Evolutionary conservation across 352 stramenopile species (phyloP), one percentile per base, ranked within the genome.

Genomic region (Phytophthora kernoviae): DNA sequence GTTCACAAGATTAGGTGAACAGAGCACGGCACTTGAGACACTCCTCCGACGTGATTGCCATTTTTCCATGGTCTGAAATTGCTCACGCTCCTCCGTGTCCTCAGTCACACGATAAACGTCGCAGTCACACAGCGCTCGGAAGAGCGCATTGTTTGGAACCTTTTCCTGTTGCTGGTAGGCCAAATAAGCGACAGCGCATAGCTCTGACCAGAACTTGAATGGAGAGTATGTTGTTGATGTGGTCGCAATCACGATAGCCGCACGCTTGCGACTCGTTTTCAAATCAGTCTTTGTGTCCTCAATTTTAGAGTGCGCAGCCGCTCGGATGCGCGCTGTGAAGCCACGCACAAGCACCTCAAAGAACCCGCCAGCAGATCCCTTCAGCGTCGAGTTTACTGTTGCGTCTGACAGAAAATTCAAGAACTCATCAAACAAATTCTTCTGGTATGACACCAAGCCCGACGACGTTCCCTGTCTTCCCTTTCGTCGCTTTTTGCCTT

Each of bases 161-260:
- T 52, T 26, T 47, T n/a, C 10, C 15, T 74, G 51, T 10, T 77
- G 59, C 21, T 91, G 46, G 36, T 74, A 84, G 26, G 78, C 70
- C 20, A 60, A 54, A 45, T 79, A 88, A 0, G 68, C 66, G 14
- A 94, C 79, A 0, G 78, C 87, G 26, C 76, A 92, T 15, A 93
- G 66, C 47, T 96, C 87, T 3, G 84, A 82, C 87, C 87, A 96
- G 49, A 96, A 96, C 50, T 90, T 89, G 66, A 96, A 96, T 11
- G 87, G 81, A 14, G 87, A 91, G 55, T 87, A 90, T 15, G 70
- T 82, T 14, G 84, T 91, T 5, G 83, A 88, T 4, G 81, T 86
- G 0, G 77, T 81, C 15, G 83, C 80, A 59, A 94, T 91, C 33
- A 94, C 83, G 4, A 76, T 90, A 9, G 83, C 84, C 0, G 81